Evolutionary conservation across 2,329 filamentous ascomycete species (phyloP), one percentile per base, ranked within the genome.

Genomic region (Sphaerulina populicola): DNA sequence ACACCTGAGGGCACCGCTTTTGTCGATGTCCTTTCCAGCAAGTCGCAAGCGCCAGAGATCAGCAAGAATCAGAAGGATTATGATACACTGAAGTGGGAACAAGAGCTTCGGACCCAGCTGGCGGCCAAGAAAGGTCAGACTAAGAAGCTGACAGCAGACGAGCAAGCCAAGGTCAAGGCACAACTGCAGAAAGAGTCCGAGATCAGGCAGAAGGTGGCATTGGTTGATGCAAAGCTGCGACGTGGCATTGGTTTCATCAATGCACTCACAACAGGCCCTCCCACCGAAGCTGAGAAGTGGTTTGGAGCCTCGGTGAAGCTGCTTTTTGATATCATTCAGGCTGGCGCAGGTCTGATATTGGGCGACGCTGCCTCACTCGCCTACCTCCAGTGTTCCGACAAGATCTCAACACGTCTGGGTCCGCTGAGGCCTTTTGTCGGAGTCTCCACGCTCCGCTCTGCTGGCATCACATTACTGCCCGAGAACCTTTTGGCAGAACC

Each of bases 61-160:
- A 85, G 89, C 70, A 97, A 95, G 71, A 95, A 88, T 62, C 84
- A 81, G 44, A 96, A 94, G 67, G 93, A 97, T 66, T 95, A 96
- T 62, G 88, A 98, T 61, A 94, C 88, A 1, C 71, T 96, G 37
- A 96, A 95, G 69, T 98, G 94, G 93, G 93, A 98, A 69, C 86
- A 91, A 66, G 93, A 98, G 57, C 76, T 98, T 6, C 79, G 90
- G 51, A 78, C 81, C 36, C 88, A 96, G 62, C 71, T 98, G 37
- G 89, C 90, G n/a, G 78, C 87, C 65, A 98, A 97, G 74, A 95
- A 91, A 68, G 91, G 91, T 1, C 81, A 86, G 54, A 82, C 88
- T 61, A 91, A 89, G 72, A 98, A 96, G 70, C 80, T 97, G 8
- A 93, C 88, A 0, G 72, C 87, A 0, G 93, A 97, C 33, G 91